Evolutionary conservation across 1,139 yeast species (phyloP).

Genomic region (Blastobotrys ciferrii): DNA sequence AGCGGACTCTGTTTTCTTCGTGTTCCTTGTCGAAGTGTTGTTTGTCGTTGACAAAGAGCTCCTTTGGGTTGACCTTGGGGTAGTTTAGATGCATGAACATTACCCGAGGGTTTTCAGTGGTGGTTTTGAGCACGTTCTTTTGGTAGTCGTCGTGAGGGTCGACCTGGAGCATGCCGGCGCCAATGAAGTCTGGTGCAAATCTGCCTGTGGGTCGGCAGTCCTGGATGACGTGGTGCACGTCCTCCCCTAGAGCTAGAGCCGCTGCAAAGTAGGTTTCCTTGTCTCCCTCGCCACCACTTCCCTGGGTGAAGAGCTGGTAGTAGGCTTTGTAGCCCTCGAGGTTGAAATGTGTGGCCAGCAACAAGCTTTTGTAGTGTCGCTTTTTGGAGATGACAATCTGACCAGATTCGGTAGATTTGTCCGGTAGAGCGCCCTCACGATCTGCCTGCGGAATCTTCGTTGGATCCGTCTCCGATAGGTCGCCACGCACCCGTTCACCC

Average conservation of each 20-base stretch:
- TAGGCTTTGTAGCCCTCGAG: constrained; percentile 74
- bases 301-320: constrained; percentile 83
- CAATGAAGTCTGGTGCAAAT: constrained; percentile 42
- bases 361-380: constrained; percentile 60
- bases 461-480: constrained; percentile 30
- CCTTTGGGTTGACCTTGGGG: constrained; percentile 60
- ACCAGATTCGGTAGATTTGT: constrained; percentile 80
- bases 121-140: constrained; percentile 17
- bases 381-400: constrained; percentile 69
- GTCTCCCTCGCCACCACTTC: constrained; percentile 87
- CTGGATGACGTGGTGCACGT: constrained; percentile 66
- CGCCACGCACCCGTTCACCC: constrained; percentile 43
- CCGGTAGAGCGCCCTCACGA: constrained; percentile 69
- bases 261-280: constrained; percentile 87
- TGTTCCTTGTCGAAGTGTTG: constrained; percentile 40
- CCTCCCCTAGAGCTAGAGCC: constrained; percentile 57
- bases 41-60: constrained; percentile 23
- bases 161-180: constrained; percentile 73
- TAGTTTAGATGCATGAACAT: constrained; percentile 65
- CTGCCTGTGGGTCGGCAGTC: constrained; percentile 49
- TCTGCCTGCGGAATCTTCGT: constrained; percentile 60
- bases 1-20: constrained; percentile 48
- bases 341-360: constrained; percentile 74
- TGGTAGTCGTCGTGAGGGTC: constrained; percentile 61
- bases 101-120: constrained; percentile 41